Evolutionary conservation across 768 basidiomycete genomes (phyloP).

Genomic region (Kwoniella bestiolae): DNA sequence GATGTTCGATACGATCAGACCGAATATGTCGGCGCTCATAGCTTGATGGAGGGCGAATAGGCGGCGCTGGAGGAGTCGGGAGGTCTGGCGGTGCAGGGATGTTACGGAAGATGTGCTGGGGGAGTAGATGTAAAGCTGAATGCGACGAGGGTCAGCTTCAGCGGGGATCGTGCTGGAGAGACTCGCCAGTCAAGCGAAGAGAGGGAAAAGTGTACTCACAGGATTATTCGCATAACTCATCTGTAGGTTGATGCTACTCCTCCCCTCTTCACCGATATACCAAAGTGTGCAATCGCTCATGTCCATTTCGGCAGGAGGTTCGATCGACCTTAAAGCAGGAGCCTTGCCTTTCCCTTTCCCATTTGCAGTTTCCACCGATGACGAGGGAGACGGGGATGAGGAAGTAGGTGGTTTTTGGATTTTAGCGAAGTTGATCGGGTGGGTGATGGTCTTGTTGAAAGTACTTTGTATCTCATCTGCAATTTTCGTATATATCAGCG

Average conservation of each 20-base stretch:
- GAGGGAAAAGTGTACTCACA: slow-evolving; percentile 60
- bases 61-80: slow-evolving; percentile 83
- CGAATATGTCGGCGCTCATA: slow-evolving; percentile 89
- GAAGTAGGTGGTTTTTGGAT: slow-evolving; percentile 38
- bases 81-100: slow-evolving; percentile 71
- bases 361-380: background rate
- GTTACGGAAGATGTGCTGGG: slow-evolving; percentile 62
- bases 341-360: slow-evolving; percentile 28
- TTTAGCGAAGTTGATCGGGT: slow-evolving; percentile 43
- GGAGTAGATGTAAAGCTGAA: slow-evolving; percentile 77
- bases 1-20: slow-evolving; percentile 90
- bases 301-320: slow-evolving; percentile 43
- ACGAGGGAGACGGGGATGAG: background rate
- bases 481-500: background rate
- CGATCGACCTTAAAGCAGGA: slow-evolving; percentile 48
- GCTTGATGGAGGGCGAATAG: slow-evolving; percentile 86
- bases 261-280: slow-evolving; percentile 78
- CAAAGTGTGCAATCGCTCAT: slow-evolving; percentile 60
- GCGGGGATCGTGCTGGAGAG: background rate
- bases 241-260: slow-evolving; percentile 79
- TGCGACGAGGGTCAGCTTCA: background rate
- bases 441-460: slow-evolving; percentile 24
- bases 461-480: slow-evolving; percentile 37
- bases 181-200: too few species aligned
- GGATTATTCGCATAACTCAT: slow-evolving; percentile 74